Evolutionary conservation across 208 protist genomes (phyloP).

Genomic region (Herpetomonas samuelpessoai): DNA sequence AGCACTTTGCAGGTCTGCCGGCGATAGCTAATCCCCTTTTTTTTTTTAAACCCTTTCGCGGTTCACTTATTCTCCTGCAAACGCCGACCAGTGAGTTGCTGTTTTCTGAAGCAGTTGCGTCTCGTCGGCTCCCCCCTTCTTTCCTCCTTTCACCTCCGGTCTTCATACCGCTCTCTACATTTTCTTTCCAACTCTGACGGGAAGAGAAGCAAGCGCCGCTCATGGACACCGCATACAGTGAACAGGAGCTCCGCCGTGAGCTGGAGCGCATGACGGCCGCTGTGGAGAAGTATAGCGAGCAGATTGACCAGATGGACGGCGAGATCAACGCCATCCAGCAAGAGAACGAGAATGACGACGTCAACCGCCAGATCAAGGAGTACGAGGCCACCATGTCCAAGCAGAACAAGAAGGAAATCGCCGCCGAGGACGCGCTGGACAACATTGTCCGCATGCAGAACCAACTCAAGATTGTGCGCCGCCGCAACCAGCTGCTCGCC

Average conservation of each 20-base stretch:
- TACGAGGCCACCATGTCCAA: conserved; percentile 37
- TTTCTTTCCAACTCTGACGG: no score
- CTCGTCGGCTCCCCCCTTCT: no score
- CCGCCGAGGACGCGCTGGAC: conserved; percentile 84
- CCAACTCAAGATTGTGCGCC: conserved; percentile 76
- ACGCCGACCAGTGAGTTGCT: no score
- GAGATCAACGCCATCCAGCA: conserved; percentile 48
- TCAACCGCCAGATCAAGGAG: conserved; percentile 57
- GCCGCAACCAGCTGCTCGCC: conserved; percentile 73
- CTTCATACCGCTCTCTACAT: no score
- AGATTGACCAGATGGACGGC: conserved; percentile 48
- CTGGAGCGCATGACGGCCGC: conserved; percentile 53
- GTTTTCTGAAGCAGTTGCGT: no score
- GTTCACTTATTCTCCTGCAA: no score
- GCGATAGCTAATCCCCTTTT: no score
- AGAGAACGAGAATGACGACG: conserved; percentile 72
- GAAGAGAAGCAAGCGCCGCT: no score
- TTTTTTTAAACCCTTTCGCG: no score
- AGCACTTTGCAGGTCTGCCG: no score
- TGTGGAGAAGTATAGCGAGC: conserved; percentile 48
- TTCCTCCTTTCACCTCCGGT: no score
- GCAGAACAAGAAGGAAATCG: conserved; percentile 44
- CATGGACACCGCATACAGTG: no score
- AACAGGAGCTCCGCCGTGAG: conserved; percentile 28
- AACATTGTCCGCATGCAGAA: conserved; percentile 83